Base-by-base conservation (phyloP, 2,329 filamentous ascomycete species). In the Ascochyta viciae-villosae region DNA sequence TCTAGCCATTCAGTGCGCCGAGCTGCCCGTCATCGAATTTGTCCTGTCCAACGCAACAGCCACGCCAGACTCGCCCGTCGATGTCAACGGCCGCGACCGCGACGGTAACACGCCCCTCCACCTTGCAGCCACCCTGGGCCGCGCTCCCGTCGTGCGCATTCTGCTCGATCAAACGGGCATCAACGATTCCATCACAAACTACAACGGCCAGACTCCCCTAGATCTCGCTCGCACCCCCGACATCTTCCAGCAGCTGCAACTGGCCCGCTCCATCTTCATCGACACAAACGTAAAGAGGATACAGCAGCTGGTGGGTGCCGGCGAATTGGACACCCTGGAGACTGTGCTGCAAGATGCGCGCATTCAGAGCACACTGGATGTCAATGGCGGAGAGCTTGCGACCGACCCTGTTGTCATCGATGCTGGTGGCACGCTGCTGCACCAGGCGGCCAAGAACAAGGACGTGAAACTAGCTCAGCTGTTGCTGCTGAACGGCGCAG, bases 21-120 rank as follows among this genome's bases (percentile, higher is more conserved):
- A 98, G 74, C 85, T 89, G 44, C 88, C 91, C 19, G 92, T 99
- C 26, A 90, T 99, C 50, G 93, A 99, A 74, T 97, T 94, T 70
- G 89, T 98, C n/a, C 79, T 99, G 39, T 93, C 92, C 1, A 82
- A 83, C 48, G 81, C 78, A 16, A 76, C 73, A 4, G 60, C 73
- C 3, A 66, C 71, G 5, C 67, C 75, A 1, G 85, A 91, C 59
- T 86, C 89, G 27, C 83, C 77, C 38, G 81, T 96, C 50, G 92
- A 98, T 71, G 81, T 98, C 74, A 99, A 98, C 75, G 88, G 90
- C 37, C 87, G 90, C 58, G 95, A 99, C 77, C 89, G 90, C 65
- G 94, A 98, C 67, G 95, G 95, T 58, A 99, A 98, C 74, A 96
- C 93, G 1, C 89, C 95, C 22, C 84, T 99, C 48, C 94, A 98